Evolutionary conservation across 2,329 filamentous ascomycete genomes (phyloP).

Genomic region (Colletotrichum tamarilloi): DNA sequence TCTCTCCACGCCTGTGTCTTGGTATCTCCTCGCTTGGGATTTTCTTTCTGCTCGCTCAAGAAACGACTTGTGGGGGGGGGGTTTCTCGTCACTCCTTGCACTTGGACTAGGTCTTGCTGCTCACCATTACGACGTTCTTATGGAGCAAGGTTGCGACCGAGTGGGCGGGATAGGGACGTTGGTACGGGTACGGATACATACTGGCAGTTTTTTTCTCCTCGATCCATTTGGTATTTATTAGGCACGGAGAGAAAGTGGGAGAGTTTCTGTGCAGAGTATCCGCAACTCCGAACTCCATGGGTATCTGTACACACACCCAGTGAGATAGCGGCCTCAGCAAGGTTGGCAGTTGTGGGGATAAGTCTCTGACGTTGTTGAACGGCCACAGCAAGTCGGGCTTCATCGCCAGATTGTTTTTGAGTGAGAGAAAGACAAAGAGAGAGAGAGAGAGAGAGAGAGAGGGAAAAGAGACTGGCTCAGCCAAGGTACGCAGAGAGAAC

Average conservation of each 20-base stretch:
- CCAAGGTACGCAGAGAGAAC: background rate
- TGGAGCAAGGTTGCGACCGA: background rate
- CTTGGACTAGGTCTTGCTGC: conserved; percentile 1
- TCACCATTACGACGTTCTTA: background rate
- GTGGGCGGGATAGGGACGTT: background rate
- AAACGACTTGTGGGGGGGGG: conserved; percentile 1
- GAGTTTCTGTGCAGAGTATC: background rate
- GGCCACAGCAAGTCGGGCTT: background rate
- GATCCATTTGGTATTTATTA: background rate
- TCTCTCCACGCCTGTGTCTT: background rate
- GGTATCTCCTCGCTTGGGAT: background rate
- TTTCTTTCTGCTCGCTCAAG: background rate
- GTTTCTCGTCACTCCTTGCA: conserved; percentile 3
- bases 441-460: no score
- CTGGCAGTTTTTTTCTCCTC: background rate
- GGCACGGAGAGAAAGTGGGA: background rate
- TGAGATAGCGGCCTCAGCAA: background rate
- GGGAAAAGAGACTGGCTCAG: background rate
- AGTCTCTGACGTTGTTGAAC: background rate
- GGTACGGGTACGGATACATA: background rate
- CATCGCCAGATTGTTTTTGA: background rate
- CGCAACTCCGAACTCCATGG: background rate
- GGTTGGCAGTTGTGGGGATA: background rate
- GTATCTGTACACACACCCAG: background rate
- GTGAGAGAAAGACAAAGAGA: no score